phyloP scores from a whole-genome alignment of 495 filamentous ascomycete genomes.

The Tuber indicum region DNA sequence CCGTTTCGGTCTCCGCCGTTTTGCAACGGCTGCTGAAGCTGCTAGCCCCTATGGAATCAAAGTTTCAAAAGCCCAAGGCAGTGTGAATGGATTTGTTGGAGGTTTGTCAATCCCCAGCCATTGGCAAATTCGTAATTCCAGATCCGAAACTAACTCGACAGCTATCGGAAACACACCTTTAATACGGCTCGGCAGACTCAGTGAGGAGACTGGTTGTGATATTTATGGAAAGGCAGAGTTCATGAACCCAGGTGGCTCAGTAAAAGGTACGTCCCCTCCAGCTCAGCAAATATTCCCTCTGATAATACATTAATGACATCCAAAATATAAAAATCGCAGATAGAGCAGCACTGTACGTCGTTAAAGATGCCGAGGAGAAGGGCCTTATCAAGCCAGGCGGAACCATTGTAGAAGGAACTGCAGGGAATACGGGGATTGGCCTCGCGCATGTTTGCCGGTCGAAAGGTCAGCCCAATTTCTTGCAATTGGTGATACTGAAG shows the following conservation, averaged over 20 bases:
- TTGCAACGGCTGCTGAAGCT: constrained; percentile 51
- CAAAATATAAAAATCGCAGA: constrained; percentile 46
- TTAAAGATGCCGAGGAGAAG: constrained; percentile 85
- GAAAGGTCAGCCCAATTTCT: constrained; percentile 47
- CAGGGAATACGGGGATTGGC: constrained; percentile 96
- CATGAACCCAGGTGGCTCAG: constrained; percentile 92
- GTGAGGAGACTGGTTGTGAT: constrained; percentile 87
- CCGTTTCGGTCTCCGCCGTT: constrained; percentile 49
- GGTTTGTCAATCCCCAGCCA: constrained; percentile 52
- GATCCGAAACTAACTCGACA: constrained; percentile 43
- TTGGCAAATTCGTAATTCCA: neutral
- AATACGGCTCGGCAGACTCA: constrained; percentile 80
- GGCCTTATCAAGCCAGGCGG: constrained; percentile 76
- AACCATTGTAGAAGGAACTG: constrained; percentile 93
- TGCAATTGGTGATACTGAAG: neutral
- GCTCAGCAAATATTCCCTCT: neutral
- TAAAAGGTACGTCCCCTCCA: constrained; percentile 52
- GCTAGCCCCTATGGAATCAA: constrained; percentile 55
- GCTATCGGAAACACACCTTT: constrained; percentile 96
- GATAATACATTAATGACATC: constrained; percentile 6
- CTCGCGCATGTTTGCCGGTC: constrained; percentile 93
- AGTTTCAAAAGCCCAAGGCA: constrained; percentile 76
- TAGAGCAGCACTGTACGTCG: constrained; percentile 87
- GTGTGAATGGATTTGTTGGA: constrained; percentile 75
- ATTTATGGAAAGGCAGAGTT: constrained; percentile 96